These are phyloP conservation scores for Fusarium tjaetaba DNA, from an alignment of 2,329 filamentous ascomycete species.

Conservation along the genomic window DNA sequence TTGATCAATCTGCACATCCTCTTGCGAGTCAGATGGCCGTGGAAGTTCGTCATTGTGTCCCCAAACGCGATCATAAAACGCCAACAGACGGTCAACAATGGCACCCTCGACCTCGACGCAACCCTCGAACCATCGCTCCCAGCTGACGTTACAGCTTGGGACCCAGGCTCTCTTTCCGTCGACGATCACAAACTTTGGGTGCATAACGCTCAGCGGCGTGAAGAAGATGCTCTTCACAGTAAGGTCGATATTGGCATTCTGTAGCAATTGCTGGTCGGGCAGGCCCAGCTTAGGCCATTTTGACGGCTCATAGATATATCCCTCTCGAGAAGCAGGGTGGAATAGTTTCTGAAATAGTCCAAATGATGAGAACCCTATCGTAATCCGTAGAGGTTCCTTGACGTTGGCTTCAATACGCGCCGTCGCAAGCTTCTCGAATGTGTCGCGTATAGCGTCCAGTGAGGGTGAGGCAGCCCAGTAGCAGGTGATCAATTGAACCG, in stretches of 20 bases:
- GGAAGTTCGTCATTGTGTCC: constrained; percentile 39
- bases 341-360: constrained; percentile 79
- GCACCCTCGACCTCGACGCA: constrained; percentile 73
- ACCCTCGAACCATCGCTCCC: constrained; percentile 88
- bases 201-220: constrained; percentile 84
- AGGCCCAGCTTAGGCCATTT: constrained; percentile 74
- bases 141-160: constrained; percentile 86
- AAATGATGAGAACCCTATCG: constrained; percentile 80
- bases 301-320: constrained; percentile 67
- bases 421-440: constrained; percentile 68
- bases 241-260: constrained; percentile 71
- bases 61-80: constrained; percentile 79
- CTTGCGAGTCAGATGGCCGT: neutral
- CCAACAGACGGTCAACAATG: constrained; percentile 68
- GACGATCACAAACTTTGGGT: constrained; percentile 83
- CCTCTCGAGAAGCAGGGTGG: constrained; percentile 71
- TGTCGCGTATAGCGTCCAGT: constrained; percentile 64
- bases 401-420: constrained; percentile 41
- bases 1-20: neutral
- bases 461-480: constrained; percentile 80
- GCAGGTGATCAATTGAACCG: constrained; percentile 82
- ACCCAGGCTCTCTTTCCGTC: constrained; percentile 74
- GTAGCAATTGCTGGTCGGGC: constrained; percentile 61
- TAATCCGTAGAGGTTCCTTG: constrained; percentile 62
- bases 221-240: constrained; percentile 82